A percentile compares a stretch with the other conserved stretches of the same genome.
These are phyloP conservation scores for Heritiera littoralis DNA, from an alignment of 345 rosid species.

Conservation along the genomic window DNA sequence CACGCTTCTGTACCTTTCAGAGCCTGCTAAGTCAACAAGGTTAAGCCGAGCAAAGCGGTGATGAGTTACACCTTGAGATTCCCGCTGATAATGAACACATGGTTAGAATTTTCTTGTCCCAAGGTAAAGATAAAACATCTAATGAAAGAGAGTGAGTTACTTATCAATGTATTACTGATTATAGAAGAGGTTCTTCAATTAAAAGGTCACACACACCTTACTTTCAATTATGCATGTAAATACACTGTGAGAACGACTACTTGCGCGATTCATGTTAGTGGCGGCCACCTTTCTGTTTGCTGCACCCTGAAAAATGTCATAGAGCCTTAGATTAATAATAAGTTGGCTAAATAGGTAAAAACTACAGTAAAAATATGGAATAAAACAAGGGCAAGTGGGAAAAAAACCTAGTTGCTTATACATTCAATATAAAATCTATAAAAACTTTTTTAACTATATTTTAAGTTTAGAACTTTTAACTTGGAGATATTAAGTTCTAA, in stretches of 20 bases:
- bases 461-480: background rate
- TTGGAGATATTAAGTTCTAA: background rate
- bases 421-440: background rate
- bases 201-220: conserved; percentile 49
- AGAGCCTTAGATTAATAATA: background rate
- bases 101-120: conserved; percentile 18
- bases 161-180: background rate
- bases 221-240: conserved; percentile 95
- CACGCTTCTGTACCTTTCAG: conserved; percentile 69
- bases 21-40: conserved; percentile 98
- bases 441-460: background rate
- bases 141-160: background rate
- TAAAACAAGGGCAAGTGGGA: background rate
- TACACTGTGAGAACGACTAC: conserved; percentile 99
- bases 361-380: background rate
- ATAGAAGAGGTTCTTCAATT: background rate
- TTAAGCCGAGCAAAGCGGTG: conserved; percentile 97
- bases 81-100: conserved; percentile 63
- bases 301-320: conserved; percentile 65
- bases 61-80: conserved; percentile 91
- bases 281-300: conserved; percentile 98
- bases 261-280: conserved; percentile 95
- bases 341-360: background rate
- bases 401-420: background rate
- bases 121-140: background rate